phyloP scores from a whole-genome alignment of 1,284 basidiomycete genomes.

The Sporisorium reilianum region DNA sequence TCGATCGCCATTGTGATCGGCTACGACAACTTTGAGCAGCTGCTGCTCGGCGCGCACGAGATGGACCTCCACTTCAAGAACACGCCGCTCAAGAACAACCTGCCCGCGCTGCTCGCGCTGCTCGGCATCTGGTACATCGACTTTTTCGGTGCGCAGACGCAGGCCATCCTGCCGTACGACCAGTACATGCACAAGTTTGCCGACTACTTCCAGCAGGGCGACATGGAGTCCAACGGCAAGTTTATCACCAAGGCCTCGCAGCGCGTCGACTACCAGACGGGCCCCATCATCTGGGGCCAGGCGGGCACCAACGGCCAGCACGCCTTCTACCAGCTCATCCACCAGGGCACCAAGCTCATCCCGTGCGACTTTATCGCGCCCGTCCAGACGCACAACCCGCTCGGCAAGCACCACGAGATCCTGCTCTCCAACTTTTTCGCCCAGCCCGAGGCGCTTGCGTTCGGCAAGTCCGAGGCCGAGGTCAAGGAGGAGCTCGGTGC shows the following conservation, averaged over 20 bases:
- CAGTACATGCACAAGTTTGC: constrained; percentile 99
- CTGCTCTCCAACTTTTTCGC: constrained; percentile 98
- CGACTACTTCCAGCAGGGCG: constrained; percentile 99
- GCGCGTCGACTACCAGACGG: constrained; percentile 94
- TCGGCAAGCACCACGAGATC: constrained; percentile 91
- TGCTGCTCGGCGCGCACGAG: constrained; percentile 91
- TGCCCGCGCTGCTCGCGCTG: constrained; percentile 91
- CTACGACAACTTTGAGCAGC: constrained; percentile 90
- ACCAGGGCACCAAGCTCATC: constrained; percentile 79
- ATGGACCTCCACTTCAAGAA: constrained; percentile 98
- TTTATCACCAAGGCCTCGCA: constrained; percentile 92
- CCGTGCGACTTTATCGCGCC: constrained; percentile 95
- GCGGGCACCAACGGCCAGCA: constrained; percentile 98
- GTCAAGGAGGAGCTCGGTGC: constrained; percentile 82
- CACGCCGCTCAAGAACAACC: constrained; percentile 87
- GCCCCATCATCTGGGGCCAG: constrained; percentile 98
- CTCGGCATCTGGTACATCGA: constrained; percentile 98
- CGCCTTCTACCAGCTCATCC: constrained; percentile 98
- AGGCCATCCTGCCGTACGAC: constrained; percentile 94
- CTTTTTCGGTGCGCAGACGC: constrained; percentile 95
- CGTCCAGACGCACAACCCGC: constrained; percentile 91
- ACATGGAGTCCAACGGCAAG: constrained; percentile 99
- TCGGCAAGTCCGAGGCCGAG: constrained; percentile 93
- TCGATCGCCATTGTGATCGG: constrained; percentile 93
- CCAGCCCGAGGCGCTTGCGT: constrained; percentile 90